These are phyloP conservation scores for Leccinum solheimii DNA, from an alignment of 1,284 basidiomycete genomes.

Conservation along the genomic window DNA sequence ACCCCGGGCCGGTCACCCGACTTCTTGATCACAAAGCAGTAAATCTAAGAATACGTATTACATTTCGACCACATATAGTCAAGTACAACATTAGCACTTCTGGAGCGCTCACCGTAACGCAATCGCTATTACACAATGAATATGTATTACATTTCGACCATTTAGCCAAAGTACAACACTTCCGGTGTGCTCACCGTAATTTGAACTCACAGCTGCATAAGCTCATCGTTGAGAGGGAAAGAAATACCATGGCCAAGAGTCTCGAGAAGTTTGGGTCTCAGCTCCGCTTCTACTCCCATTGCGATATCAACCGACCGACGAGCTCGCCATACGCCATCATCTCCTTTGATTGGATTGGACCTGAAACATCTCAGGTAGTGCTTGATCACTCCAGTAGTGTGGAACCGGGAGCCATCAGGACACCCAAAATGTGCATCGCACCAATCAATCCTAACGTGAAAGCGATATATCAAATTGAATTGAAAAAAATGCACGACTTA, in stretches of 20 bases:
- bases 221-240: constrained; percentile 10
- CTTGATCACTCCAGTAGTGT: constrained; percentile 24
- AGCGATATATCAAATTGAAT: background rate
- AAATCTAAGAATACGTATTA: too few species aligned
- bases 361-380: constrained; percentile 33
- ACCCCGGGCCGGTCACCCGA: too few species aligned
- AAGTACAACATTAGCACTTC: background rate
- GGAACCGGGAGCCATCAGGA: constrained; percentile 25
- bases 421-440: constrained; percentile 34
- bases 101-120: background rate
- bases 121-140: background rate
- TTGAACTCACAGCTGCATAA: background rate
- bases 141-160: too few species aligned
- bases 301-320: constrained; percentile 25
- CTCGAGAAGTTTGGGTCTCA: constrained; percentile 21
- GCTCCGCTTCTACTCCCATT: constrained; percentile 21
- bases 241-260: constrained; percentile 17
- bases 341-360: constrained; percentile 29
- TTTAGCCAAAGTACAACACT: background rate
- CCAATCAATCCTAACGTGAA: constrained; percentile 30
- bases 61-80: background rate
- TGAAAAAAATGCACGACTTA: constrained; percentile 14
- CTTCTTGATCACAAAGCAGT: too few species aligned
- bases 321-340: constrained; percentile 22
- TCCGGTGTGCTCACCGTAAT: background rate